Evolutionary conservation across 2,329 filamentous ascomycete genomes (phyloP), one percentile per base, ranked within the genome.

Genomic region (Ophiocordyceps camponoti-saundersi): DNA sequence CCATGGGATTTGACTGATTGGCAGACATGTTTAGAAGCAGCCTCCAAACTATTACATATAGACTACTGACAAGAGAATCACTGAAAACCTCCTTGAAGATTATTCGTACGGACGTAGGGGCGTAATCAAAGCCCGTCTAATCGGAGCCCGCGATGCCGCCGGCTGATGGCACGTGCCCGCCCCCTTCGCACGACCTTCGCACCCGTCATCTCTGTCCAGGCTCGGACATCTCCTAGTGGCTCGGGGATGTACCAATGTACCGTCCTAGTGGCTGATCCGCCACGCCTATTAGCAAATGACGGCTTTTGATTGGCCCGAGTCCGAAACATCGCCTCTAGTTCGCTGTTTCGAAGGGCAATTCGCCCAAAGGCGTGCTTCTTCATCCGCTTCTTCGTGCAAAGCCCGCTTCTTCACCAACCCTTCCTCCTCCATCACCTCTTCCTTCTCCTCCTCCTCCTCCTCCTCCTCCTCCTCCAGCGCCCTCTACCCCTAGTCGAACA

Each of bases 271-370:
- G 41, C 13, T 18, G 41, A 43, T 15, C 5, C 5, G 41, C 21
- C 15, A 26, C 41, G 21, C 18, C 21, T n/a, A 59, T 60, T 60
- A 47, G 53, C 48, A 60, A 60, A 55, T 46, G 46, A 40, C 46
- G 49, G n/a, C 47, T 47, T 44, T 42, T 55, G 51, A 59, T 60
- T 61, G 57, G 58, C 43, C 21, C 42, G 49, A 20, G 21, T 15
- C 41, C 22, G 41, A 26, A 26, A 23, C 41, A 39, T 13, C 15
- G 10, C 41, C 20, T 6, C n/a, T 41, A 11, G 39, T 41, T 16
- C 6, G 30, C 13, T 3, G 5, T 32, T 32, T 12, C 6, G 11
- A 32, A 15, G 30, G 30, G 30, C 30, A 32, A 32, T 13, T 12
- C 6, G 30, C 6, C 30, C 13, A 3, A 20, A 20, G 7, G 3